Conservation (phyloP, 768 basidiomycete species). For the Cantharellus anzutake region DNA sequence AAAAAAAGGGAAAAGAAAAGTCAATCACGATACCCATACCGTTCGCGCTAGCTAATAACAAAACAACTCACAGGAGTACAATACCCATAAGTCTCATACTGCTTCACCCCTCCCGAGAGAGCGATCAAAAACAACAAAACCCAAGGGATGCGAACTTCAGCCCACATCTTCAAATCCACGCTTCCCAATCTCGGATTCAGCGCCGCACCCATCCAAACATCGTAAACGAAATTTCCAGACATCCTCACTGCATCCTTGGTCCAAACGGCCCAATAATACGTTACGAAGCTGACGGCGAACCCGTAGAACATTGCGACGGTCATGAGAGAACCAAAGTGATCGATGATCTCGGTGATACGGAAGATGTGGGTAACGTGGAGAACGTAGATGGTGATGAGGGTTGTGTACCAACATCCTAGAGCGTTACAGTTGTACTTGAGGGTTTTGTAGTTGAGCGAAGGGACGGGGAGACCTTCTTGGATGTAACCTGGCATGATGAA, state of each 20-base stretch:
- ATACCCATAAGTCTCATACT: constrained; percentile 82
- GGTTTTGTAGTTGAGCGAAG: constrained; percentile 81
- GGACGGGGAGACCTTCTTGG: constrained; percentile 93
- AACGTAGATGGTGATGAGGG: constrained; percentile 49
- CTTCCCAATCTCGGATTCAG: constrained; percentile 85
- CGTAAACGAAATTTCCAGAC: constrained; percentile 90
- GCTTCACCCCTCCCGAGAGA: constrained; percentile 85
- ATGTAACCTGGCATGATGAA: constrained; percentile 78
- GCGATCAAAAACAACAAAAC: constrained; percentile 86
- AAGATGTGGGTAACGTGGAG: constrained; percentile 70
- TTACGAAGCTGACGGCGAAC: constrained; percentile 59
- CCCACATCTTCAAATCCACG: constrained; percentile 97
- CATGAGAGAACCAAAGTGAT: constrained; percentile 93
- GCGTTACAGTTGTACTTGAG: constrained; percentile 97
- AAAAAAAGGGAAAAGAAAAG: background rate
- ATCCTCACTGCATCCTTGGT: constrained; percentile 75
- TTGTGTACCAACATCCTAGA: constrained; percentile 63
- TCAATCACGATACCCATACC: background rate
- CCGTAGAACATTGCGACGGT: constrained; percentile 86
- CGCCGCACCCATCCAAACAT: constrained; percentile 90
- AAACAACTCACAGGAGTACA: constrained; percentile 60
- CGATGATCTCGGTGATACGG: constrained; percentile 85
- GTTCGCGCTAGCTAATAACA: background rate
- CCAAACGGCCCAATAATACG: constrained; percentile 59
- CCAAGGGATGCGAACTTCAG: constrained; percentile 94